Base-by-base conservation (phyloP, 2,329 filamentous ascomycete species). In the Cladosporium austrohemisphaericum region DNA sequence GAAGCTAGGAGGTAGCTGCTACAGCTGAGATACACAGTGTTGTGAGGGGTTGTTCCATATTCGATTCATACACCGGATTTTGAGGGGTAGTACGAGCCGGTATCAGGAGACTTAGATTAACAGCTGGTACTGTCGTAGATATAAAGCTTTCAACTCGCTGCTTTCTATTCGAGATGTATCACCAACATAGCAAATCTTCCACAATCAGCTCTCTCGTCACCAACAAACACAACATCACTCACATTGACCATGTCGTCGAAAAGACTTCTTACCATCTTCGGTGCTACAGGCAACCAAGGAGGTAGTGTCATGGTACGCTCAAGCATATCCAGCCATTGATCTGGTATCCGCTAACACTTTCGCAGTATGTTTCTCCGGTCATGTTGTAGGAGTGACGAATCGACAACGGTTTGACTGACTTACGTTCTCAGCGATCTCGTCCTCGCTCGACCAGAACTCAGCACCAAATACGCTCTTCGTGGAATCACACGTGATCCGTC, bases 251-350 rank as follows among this genome's bases (percentile, higher is more conserved):
- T 59, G 55, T 53, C 58, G 29, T 45, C 47, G 20, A 57, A 57
- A 43, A 76, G 75, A 56, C 66, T 77, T 57, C 70, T 82, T 60
- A 76, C 75, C 36, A 70, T 84, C 10, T 76, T 83, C 56, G 79
- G 79, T 22, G 76, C 79, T 35, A 83, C 79, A 14, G 79, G 80
- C 51, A 74, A 76, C 51, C 81, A 85, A 65, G 81, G 81, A 41
- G 75, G 77, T 53, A 78, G 76, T 7, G 71, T 83, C 37, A 74
- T 79, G n/a, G n/a, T n/a, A n/a, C n/a, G n/a, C n/a, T n/a, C n/a
- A n/a, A n/a, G n/a, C n/a, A n/a, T n/a, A n/a, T n/a, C n/a, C n/a
- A n/a, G n/a, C n/a, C n/a, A n/a, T n/a, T n/a, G n/a, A n/a, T n/a
- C n/a, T n/a, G n/a, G n/a, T n/a, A n/a, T n/a, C n/a, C n/a, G n/a